phyloP scores from a whole-genome alignment of 2,329 filamentous ascomycete species.

The Huntiella omanensis region DNA sequence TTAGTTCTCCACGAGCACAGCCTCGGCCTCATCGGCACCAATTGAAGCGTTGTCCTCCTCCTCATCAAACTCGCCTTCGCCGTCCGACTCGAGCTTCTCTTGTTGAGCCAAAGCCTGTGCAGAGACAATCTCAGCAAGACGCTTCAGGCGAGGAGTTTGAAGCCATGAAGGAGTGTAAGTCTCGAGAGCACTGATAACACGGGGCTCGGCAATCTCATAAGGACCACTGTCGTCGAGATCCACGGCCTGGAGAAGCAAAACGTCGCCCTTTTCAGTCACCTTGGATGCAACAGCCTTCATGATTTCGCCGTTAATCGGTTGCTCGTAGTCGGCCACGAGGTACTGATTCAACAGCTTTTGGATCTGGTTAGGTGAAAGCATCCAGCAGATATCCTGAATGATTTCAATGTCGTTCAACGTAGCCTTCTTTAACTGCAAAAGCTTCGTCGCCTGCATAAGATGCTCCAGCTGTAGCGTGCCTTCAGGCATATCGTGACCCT shows the following conservation, averaged over 20 bases:
- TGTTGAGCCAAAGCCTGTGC: slow-evolving; percentile 92
- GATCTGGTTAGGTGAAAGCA: slow-evolving; percentile 97
- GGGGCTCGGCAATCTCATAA: slow-evolving; percentile 93
- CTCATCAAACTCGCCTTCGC: slow-evolving; percentile 17
- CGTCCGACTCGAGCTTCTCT: slow-evolving; percentile 52
- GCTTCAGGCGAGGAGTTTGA: slow-evolving; percentile 86
- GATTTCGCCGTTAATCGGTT: slow-evolving; percentile 97
- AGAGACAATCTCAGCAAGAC: slow-evolving; percentile 93
- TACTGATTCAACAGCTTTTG: slow-evolving; percentile 98
- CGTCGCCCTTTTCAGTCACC: slow-evolving; percentile 96
- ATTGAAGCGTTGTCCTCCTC: slow-evolving; percentile 26
- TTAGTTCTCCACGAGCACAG: slow-evolving; percentile 10
- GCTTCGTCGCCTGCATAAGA: slow-evolving; percentile 98
- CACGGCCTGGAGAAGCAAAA: slow-evolving; percentile 78
- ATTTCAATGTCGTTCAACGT: slow-evolving; percentile 99
- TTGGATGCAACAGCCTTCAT: slow-evolving; percentile 98
- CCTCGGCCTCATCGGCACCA: slow-evolving; percentile 11
- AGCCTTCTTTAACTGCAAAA: slow-evolving; percentile 95
- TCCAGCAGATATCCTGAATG: slow-evolving; percentile 99
- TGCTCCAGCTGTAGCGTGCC: slow-evolving; percentile 94
- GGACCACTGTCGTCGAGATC: slow-evolving; percentile 98
- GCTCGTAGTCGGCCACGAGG: slow-evolving; percentile 94
- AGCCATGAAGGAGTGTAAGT: slow-evolving; percentile 98
- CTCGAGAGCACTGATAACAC: slow-evolving; percentile 87
- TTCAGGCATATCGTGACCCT: slow-evolving; percentile 98